Percentiles rank a stretch among this genome's conserved stretches.
These are phyloP conservation scores for Magnolia sinica DNA, from an alignment of 164 flowering plant genomes.

Conservation along the genomic window DNA sequence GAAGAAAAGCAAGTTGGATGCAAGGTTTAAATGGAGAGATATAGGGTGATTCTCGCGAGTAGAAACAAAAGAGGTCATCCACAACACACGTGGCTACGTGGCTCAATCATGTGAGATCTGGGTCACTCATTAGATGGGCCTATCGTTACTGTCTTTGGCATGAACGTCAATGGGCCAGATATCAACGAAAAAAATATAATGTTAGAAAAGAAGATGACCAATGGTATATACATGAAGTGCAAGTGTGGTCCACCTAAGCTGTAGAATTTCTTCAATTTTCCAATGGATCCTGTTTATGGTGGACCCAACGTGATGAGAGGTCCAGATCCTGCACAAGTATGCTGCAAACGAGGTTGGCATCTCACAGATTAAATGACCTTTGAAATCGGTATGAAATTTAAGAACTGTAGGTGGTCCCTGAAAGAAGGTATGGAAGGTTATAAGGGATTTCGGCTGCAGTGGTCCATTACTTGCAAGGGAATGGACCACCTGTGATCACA, in stretches of 20 bases:
- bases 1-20: slow-evolving; percentile 1
- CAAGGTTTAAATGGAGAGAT: neutral
- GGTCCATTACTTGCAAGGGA: neutral
- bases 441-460: neutral
- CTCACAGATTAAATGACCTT: neutral
- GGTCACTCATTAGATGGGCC: no score
- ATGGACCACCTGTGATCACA: neutral
- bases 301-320: neutral
- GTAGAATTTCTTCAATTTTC: no score
- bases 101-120: no score
- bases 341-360: neutral
- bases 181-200: neutral
- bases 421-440: neutral
- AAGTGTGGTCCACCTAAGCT: no score
- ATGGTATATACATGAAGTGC: no score
- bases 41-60: neutral
- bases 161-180: neutral
- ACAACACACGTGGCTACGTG: no score
- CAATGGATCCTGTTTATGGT: neutral
- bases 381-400: neutral
- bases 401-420: neutral
- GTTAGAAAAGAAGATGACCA: no score
- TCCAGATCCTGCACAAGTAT: neutral
- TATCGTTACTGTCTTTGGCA: neutral
- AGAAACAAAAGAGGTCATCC: neutral